Base-by-base conservation (phyloP, 495 filamentous ascomycete genomes). In the Corynascus novoguineensis region DNA sequence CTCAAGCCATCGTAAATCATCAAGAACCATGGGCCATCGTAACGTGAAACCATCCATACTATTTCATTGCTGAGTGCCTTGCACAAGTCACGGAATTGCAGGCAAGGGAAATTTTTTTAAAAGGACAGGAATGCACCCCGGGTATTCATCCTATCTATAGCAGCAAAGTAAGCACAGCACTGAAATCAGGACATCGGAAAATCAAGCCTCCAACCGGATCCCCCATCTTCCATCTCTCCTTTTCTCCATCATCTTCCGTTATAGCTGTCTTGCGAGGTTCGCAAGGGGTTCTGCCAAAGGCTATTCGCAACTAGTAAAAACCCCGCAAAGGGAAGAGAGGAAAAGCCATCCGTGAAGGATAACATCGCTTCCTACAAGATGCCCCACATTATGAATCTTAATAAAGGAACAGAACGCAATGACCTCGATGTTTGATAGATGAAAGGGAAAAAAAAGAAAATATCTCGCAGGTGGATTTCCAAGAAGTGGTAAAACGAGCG, bases 91-190 rank as follows among this genome's bases (percentile, higher is more conserved):
- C 40, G 24, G 24, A 24, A 28, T 15, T 15, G 29, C 31, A 28
- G 24, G 10, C 10, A 4, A 22, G 9, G 32, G 10, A 45, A 57
- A 40, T 8, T 38, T 37, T 12, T 47, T 21, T 22, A 11, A 50
- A n/a, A n/a, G 46, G 17, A 54, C 29, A 50, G 42, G 21, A 50
- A 53, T 37, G 48, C 41, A 47, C 40, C 59, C 28, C 48, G 58
- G 58, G 58, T 64, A 60, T 64, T 61, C 35, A 44, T 32, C 53
- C 45, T 59, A 60, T 46, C 50, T 47, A 59, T 22, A 48, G 40
- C 28, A 45, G n/a, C 3, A 46, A 52, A 49, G 4, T 3, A 34
- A 49, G 24, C 28, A 34, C 32, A 24, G 28, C 12, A 48, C 21
- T 28, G 14, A 1, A n/a, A 15, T 38, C 14, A n/a, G n/a, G n/a